phyloP scores from a whole-genome alignment of 352 stramenopile species.

The Phytophthora constricta region DNA sequence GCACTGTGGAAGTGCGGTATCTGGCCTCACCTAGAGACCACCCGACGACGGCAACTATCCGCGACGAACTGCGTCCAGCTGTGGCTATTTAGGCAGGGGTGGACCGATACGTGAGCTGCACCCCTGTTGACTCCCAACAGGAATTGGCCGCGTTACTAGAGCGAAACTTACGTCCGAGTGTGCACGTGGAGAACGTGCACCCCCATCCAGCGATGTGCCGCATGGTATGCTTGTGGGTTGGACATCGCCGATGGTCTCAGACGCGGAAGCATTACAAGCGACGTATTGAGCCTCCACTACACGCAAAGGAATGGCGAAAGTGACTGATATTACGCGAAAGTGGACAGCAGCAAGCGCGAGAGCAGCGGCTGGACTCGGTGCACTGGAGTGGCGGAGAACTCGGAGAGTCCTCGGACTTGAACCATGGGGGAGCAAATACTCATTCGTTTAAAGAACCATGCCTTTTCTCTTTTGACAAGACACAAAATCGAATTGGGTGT shows the following conservation, averaged over 20 bases:
- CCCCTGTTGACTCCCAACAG: too few species aligned
- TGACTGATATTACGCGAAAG: neutral
- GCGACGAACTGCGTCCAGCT: neutral
- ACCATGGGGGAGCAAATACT: neutral
- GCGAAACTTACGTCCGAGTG: neutral
- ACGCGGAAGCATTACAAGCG: neutral
- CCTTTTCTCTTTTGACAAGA: neutral
- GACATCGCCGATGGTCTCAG: neutral
- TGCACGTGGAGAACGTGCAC: neutral
- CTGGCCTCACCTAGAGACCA: neutral
- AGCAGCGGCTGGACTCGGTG: neutral
- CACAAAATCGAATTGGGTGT: neutral
- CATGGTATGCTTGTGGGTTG: neutral
- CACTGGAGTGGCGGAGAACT: neutral
- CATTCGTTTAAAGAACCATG: neutral
- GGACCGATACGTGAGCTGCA: neutral
- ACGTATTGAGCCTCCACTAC: neutral
- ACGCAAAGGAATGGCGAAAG: neutral
- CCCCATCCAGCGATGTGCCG: neutral
- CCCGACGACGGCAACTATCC: neutral
- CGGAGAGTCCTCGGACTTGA: neutral
- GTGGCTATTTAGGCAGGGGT: neutral
- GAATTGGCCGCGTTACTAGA: too few species aligned
- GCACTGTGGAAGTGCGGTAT: neutral
- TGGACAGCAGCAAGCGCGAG: neutral